Evolutionary conservation across 768 basidiomycete species (phyloP).

Genomic region (Lentinus brumalis): DNA sequence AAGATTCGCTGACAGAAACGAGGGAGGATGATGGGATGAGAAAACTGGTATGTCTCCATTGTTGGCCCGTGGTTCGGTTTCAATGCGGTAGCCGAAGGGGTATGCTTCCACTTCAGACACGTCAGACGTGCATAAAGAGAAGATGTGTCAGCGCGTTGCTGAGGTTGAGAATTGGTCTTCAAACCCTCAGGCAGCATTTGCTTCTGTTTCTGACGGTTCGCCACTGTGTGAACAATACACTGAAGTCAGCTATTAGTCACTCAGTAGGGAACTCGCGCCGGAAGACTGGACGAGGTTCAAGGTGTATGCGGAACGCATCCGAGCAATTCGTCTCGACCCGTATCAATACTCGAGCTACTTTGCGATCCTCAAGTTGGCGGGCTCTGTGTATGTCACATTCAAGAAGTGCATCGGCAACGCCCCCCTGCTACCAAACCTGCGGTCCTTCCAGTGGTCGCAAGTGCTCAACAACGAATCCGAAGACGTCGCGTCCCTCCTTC

Average conservation of each 20-base stretch:
- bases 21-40: background rate
- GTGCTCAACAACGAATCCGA: background rate
- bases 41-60: background rate
- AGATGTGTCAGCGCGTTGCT: no score
- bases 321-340: background rate
- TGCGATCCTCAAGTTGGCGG: background rate
- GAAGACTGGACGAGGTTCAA: conserved; percentile 15
- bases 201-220: no score
- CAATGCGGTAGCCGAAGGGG: no score
- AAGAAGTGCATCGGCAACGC: background rate
- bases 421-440: conserved; percentile 13
- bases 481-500: conserved; percentile 5
- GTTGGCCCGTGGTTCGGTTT: no score
- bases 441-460: conserved; percentile 12
- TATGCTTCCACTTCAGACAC: no score
- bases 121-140: no score
- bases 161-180: no score
- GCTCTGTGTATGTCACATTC: background rate
- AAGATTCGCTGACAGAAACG: background rate
- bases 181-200: no score
- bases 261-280: background rate
- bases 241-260: background rate
- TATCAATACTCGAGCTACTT: background rate
- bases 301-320: conserved; percentile 12
- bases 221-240: no score